These are phyloP conservation scores for Camillea tinctor DNA, from an alignment of 2,329 filamentous ascomycete genomes.

Conservation along the genomic window DNA sequence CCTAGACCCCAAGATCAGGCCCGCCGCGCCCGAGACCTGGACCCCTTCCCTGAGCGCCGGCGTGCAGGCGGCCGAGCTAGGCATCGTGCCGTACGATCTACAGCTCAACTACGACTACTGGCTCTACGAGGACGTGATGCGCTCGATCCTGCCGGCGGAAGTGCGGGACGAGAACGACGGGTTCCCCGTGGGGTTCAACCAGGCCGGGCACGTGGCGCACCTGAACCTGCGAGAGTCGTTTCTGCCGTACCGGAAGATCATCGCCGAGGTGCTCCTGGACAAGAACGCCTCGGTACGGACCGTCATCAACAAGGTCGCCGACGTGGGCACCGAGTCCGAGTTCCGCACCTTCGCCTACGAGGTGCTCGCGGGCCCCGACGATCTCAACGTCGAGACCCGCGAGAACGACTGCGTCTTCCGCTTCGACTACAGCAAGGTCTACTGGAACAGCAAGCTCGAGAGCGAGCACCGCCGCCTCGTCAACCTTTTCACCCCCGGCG, in stretches of 20 bases:
- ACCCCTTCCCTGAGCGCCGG: slow-evolving; percentile 67
- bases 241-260: slow-evolving; percentile 79
- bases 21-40: slow-evolving; percentile 70
- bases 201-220: slow-evolving; percentile 89
- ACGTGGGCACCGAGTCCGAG: slow-evolving; percentile 79
- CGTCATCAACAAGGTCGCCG: slow-evolving; percentile 93
- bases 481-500: slow-evolving; percentile 72
- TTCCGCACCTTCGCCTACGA: slow-evolving; percentile 95
- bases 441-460: slow-evolving; percentile 94
- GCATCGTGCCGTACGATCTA: slow-evolving; percentile 72
- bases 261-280: slow-evolving; percentile 82
- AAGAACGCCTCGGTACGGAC: slow-evolving; percentile 82
- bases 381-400: slow-evolving; percentile 78
- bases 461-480: slow-evolving; percentile 84
- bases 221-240: slow-evolving; percentile 85
- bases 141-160: slow-evolving; percentile 75
- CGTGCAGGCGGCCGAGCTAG: slow-evolving; percentile 65
- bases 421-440: slow-evolving; percentile 95
- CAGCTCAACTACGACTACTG: slow-evolving; percentile 63
- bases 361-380: slow-evolving; percentile 74
- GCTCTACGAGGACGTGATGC: slow-evolving; percentile 69
- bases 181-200: slow-evolving; percentile 81
- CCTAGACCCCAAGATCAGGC: slow-evolving; percentile 55
- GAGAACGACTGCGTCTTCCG: slow-evolving; percentile 84
- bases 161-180: slow-evolving; percentile 69